phyloP scores from a whole-genome alignment of 129 eudicot genomes.

The Cynara cardunculus region DNA sequence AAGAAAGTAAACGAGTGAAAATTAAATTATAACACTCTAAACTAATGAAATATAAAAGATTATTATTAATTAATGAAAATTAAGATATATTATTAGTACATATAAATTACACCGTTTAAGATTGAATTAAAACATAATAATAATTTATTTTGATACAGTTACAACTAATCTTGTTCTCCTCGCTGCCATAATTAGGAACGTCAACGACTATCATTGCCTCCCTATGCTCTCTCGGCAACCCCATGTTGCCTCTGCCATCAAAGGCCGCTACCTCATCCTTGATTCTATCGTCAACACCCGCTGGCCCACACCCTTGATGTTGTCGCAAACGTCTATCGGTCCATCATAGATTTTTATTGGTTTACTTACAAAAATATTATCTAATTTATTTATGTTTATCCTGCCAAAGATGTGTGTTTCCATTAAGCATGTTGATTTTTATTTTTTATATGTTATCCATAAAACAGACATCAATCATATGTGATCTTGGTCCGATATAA shows the following conservation, averaged over 20 bases:
- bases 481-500: not conserved
- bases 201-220: not conserved
- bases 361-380: not conserved
- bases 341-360: not conserved
- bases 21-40: no score
- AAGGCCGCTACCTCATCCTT: not conserved
- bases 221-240: not conserved
- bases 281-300: not conserved
- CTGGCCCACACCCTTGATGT: not conserved
- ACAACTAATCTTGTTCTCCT: not conserved
- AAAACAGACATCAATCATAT: not conserved
- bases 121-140: no score
- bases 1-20: no score
- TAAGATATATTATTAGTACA: no score
- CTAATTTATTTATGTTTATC: not conserved
- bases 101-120: no score
- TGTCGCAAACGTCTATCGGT: not conserved
- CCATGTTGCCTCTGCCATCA: not conserved
- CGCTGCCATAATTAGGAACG: not conserved
- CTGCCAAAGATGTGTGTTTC: not conserved
- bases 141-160: no score
- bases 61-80: no score
- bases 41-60: no score
- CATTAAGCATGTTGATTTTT: not conserved
- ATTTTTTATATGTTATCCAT: not conserved